Evolutionary conservation across 352 stramenopile species (phyloP), one percentile per base, ranked within the genome.

Genomic region (Pythium apleroticum): DNA sequence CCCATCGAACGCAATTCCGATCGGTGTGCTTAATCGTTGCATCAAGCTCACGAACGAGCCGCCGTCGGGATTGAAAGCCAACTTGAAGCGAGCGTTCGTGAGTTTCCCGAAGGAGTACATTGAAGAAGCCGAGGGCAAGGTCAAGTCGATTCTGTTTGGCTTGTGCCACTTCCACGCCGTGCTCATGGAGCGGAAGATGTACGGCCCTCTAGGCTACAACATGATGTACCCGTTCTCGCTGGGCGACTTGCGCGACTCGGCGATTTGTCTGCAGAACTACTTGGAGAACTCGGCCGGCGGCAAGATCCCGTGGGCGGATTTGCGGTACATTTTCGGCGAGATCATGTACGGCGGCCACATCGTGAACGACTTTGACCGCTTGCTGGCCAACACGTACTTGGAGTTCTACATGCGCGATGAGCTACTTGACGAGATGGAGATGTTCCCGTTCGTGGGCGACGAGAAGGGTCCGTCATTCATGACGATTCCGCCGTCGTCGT

Each of bases 381-480:
- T 96, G 1, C 84, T 97, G 12, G 80, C 77, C 28, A 75, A 74
- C 12, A 95, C 83, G 20, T 97, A 97, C 60, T 61, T 98, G n/a
- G 63, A 78, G 35, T 97, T 96, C 62, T 97, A 93, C 61, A 68
- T 97, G 54, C 76, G 83, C 4, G 91, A 98, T 57, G 89, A 97
- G 30, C 59, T 99, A 48, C 73, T 99, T 33, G 97, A 99, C 68
- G 96, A 99, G 73, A 99, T 97, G 76, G 97, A 99, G 67, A 96
- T 99, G 82, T 99, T 98, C 76, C 97, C 97, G 22, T 99, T 98
- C 68, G 91, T 98, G 0, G 94, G 97, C 12, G 96, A 99, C 45
- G 96, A 99, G 57, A 99, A 98, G 60, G 90, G 91, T 0, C 88
- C 93, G 37, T 98, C 89, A 17, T 99, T 98, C 66, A 74, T 74